Conservation (phyloP, 1,284 basidiomycete genomes). For the Sparassis latifolia region DNA sequence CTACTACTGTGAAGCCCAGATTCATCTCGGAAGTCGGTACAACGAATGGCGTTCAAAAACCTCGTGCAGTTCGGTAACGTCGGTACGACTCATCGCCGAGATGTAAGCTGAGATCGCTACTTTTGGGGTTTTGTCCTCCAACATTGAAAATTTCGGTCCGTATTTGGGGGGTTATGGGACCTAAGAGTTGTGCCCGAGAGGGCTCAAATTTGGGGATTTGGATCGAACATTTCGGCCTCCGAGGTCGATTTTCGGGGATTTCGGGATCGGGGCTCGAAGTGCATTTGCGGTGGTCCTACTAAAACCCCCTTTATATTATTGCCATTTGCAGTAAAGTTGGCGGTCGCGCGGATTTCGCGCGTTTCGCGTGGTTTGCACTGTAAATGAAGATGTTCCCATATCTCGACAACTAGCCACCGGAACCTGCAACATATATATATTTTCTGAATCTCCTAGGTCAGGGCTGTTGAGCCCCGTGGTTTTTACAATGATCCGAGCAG, state of each 20-base stretch:
- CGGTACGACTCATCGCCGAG: neutral
- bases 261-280: neutral
- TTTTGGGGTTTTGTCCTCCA: neutral
- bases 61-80: neutral
- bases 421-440: too few species aligned
- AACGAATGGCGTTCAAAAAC: neutral
- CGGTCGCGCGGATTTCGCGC: too few species aligned
- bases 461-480: too few species aligned
- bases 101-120: neutral
- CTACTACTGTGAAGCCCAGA: neutral
- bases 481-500: too few species aligned
- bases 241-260: neutral
- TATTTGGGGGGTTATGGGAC: neutral
- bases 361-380: too few species aligned
- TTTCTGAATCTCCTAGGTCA: too few species aligned
- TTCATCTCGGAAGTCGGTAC: neutral
- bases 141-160: neutral
- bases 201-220: neutral
- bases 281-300: neutral
- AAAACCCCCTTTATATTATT: too few species aligned
- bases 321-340: too few species aligned
- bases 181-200: neutral
- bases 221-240: neutral
- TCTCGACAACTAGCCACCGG: too few species aligned
- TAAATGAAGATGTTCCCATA: too few species aligned